Evolutionary conservation across 306 rosid species (phyloP).

Genomic region (Acacia confusa): DNA sequence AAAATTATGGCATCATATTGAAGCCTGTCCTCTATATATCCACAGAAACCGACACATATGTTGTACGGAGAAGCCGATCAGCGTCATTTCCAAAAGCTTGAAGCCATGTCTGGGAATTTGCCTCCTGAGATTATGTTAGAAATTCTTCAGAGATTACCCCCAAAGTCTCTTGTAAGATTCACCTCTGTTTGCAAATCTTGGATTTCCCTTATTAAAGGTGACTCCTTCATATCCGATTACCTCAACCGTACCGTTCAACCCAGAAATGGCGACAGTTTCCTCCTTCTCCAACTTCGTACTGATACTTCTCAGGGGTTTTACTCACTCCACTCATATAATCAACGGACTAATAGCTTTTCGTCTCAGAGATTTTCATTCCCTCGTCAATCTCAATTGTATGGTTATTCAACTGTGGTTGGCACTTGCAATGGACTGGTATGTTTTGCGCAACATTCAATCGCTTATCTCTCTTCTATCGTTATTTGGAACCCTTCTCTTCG

Average conservation of each 20-base stretch:
- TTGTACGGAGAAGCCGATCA: not conserved
- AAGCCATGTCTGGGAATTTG: not conserved
- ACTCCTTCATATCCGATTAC: not conserved
- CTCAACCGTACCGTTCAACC: not conserved
- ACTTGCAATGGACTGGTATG: slow-evolving; percentile 15
- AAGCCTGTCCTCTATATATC: not conserved
- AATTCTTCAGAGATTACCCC: not conserved
- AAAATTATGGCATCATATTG: not conserved
- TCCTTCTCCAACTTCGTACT: not conserved
- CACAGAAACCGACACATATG: not conserved
- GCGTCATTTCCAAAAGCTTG: not conserved
- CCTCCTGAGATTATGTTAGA: not conserved
- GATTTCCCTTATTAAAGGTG: not conserved
- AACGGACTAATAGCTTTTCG: not conserved
- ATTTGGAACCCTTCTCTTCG: slow-evolving; percentile 13
- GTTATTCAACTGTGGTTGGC: not conserved
- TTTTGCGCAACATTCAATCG: not conserved
- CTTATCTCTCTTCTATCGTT: not conserved
- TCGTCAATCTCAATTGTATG: not conserved
- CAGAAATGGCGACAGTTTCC: not conserved
- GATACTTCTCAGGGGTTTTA: not conserved
- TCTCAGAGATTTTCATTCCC: not conserved
- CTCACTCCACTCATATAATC: not conserved
- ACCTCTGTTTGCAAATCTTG: not conserved
- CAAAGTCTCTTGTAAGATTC: not conserved